These are phyloP conservation scores for Melanomma pulvis-pyrius DNA, from an alignment of 495 filamentous ascomycete genomes.

Conservation along the genomic window DNA sequence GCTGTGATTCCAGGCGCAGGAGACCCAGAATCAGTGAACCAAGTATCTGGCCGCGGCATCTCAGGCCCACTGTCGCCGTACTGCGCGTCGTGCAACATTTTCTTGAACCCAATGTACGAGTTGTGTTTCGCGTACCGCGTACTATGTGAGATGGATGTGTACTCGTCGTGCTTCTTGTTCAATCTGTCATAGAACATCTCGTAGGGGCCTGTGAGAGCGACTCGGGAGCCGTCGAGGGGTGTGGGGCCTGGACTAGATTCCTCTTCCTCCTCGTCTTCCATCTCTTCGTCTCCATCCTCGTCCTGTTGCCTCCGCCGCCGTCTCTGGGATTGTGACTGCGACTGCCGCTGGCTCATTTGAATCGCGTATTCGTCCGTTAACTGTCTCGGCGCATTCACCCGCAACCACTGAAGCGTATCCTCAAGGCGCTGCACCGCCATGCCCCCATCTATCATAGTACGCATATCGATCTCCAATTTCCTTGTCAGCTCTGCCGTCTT, in stretches of 20 bases:
- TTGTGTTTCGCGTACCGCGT: constrained; percentile 71
- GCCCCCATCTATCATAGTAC: constrained; percentile 44
- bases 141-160: constrained; percentile 37
- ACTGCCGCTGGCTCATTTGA: constrained; percentile 23
- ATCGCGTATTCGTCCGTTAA: constrained; percentile 11
- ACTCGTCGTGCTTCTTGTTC: constrained; percentile 40
- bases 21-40: constrained; percentile 59
- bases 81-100: constrained; percentile 73
- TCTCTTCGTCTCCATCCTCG: constrained; percentile 26
- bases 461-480: constrained; percentile 45
- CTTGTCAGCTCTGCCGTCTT: constrained; percentile 44
- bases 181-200: constrained; percentile 38
- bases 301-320: constrained; percentile 10
- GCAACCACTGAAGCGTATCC: constrained; percentile 20
- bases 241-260: constrained; percentile 26
- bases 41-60: constrained; percentile 68
- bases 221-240: neutral
- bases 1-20: constrained; percentile 44
- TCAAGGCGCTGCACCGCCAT: constrained; percentile 32
- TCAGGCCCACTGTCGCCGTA: constrained; percentile 65
- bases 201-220: constrained; percentile 29
- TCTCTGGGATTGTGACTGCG: constrained; percentile 24
- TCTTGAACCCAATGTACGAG: constrained; percentile 77
- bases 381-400: constrained; percentile 10
- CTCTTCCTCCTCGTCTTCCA: constrained; percentile 32